phyloP scores from a whole-genome alignment of 2,329 filamentous ascomycete genomes.

The Nigrospora osmanthi region DNA sequence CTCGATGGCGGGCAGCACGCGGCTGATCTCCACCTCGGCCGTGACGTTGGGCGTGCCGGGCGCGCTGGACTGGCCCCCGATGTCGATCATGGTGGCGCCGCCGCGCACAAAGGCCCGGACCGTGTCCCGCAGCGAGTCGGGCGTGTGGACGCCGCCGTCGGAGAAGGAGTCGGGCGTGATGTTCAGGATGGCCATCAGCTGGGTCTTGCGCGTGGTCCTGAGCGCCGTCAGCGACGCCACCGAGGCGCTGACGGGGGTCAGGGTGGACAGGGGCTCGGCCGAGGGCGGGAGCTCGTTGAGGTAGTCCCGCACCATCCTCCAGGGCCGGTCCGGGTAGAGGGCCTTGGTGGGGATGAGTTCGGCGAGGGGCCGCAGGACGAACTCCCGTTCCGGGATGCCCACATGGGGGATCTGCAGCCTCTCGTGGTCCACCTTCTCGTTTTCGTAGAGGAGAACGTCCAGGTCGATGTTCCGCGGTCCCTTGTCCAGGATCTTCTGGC shows the following conservation, averaged over 20 bases:
- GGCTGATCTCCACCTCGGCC: conserved; percentile 64
- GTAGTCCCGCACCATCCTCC: conserved; percentile 54
- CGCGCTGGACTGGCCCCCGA: conserved; percentile 89
- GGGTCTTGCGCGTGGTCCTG: conserved; percentile 53
- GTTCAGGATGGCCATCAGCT: conserved; percentile 91
- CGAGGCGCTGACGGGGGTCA: conserved; percentile 45
- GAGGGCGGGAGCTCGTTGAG: conserved; percentile 49
- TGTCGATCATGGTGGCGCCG: conserved; percentile 79
- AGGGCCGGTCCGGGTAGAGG: conserved; percentile 44
- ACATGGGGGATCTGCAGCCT: conserved; percentile 79
- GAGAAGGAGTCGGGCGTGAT: conserved; percentile 96
- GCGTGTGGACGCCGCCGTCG: conserved; percentile 64
- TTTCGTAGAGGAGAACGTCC: conserved; percentile 79
- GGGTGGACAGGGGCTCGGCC: conserved; percentile 44
- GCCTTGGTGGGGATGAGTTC: conserved; percentile 57
- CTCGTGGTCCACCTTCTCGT: conserved; percentile 56
- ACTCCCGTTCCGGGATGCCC: conserved; percentile 83
- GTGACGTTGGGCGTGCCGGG: conserved; percentile 65
- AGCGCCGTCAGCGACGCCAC: conserved; percentile 51
- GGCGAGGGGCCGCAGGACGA: conserved; percentile 80
- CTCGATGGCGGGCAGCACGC: conserved; percentile 72
- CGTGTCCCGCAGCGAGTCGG: conserved; percentile 46
- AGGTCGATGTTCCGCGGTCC: conserved; percentile 92
- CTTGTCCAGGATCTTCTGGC: conserved; percentile 82
- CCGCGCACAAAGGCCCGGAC: conserved; percentile 54